Evolutionary conservation across 2,329 filamentous ascomycete genomes (phyloP).

Genomic region (Curvularia lunata): DNA sequence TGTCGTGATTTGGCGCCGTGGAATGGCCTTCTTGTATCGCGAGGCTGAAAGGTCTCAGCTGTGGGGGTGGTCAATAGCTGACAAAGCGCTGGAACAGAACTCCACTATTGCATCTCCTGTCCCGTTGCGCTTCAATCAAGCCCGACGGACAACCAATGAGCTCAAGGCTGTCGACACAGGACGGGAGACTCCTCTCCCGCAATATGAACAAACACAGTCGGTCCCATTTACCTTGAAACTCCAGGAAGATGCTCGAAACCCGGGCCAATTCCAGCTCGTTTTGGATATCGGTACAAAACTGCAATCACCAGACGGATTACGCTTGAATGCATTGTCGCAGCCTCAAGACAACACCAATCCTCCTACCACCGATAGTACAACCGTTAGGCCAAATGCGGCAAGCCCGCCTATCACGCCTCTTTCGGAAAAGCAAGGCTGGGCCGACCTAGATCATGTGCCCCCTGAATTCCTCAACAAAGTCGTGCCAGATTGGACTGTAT

Average conservation of each 20-base stretch:
- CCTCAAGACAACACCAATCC: conserved; percentile 22
- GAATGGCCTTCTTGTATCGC: not conserved
- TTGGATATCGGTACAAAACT: conserved; percentile 35
- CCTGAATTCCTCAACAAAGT: conserved; percentile 40
- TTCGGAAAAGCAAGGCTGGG: conserved; percentile 37
- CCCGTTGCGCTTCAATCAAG: conserved; percentile 20
- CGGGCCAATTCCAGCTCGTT: conserved; percentile 42
- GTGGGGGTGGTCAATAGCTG: conserved; percentile 5
- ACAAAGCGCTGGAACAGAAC: conserved; percentile 21
- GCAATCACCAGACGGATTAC: conserved; percentile 8
- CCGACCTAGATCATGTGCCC: conserved; percentile 37
- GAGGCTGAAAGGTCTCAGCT: conserved; percentile 14
- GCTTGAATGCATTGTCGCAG: conserved; percentile 17
- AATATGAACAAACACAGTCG: conserved; percentile 37
- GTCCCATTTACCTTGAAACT: conserved; percentile 40
- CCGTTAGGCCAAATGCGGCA: conserved; percentile 21
- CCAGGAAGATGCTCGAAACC: conserved; percentile 39
- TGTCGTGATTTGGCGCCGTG: not conserved
- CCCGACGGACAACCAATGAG: conserved; percentile 18
- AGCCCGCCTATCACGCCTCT: conserved; percentile 36
- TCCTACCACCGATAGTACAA: conserved; percentile 17
- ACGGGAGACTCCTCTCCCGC: conserved; percentile 35
- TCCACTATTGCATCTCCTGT: conserved; percentile 32
- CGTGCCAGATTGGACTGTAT: conserved; percentile 40
- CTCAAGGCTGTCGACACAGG: conserved; percentile 25